These are phyloP conservation scores for Mentha longifolia DNA, from an alignment of 257 asterid species.

Conservation along the genomic window DNA sequence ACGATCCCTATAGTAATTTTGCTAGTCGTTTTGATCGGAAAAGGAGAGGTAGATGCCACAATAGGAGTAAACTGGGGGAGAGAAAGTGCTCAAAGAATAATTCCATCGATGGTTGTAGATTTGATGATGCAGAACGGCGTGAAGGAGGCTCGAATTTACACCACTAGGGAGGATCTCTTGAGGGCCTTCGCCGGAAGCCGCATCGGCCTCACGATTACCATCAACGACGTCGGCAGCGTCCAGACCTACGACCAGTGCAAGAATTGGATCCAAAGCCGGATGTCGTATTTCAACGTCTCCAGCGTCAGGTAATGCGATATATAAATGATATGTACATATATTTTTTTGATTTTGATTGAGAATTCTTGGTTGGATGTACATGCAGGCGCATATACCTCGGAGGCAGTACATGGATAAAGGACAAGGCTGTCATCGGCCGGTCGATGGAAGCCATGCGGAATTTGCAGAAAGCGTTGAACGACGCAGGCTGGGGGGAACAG, in stretches of 20 bases:
- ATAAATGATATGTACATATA: too few species aligned
- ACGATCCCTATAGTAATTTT: not conserved
- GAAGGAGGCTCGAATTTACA: constrained; percentile 26
- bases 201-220: constrained; percentile 22
- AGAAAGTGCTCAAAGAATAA: constrained; percentile 21
- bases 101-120: constrained; percentile 45
- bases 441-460: not conserved
- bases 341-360: too few species aligned
- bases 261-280: not conserved
- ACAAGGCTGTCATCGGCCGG: rapidly evolving
- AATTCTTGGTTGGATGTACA: too few species aligned
- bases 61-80: constrained; percentile 39
- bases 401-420: not conserved
- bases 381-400: constrained; percentile 31
- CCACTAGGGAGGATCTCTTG: constrained; percentile 14
- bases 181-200: constrained; percentile 37
- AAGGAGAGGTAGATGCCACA: not conserved
- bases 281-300: not conserved
- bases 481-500: constrained; percentile 15
- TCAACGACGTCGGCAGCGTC: rapidly evolving
- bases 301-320: constrained; percentile 28
- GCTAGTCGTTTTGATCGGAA: not conserved
- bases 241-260: not conserved
- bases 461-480: constrained; percentile 31
- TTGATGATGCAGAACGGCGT: constrained; percentile 36